Evolutionary conservation across 176 grass and related monocot genomes (phyloP).

Genomic region (Calamus simplicifolius): DNA sequence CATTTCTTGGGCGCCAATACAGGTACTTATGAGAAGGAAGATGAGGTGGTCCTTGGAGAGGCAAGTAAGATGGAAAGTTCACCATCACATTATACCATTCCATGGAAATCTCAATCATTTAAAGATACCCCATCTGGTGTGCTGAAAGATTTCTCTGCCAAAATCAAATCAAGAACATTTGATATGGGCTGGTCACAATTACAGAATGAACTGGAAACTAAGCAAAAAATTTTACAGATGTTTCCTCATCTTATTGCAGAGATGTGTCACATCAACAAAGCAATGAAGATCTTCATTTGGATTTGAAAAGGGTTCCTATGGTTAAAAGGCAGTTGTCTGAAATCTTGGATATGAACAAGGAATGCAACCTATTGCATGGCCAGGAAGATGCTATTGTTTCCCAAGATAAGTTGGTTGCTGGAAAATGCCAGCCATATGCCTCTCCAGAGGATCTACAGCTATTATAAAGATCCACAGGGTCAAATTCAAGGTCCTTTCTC

Average conservation of each 20-base stretch:
- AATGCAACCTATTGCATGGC: slow-evolving; percentile 15
- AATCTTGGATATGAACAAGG: slow-evolving; percentile 31
- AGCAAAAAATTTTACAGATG: neutral
- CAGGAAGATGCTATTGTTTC: slow-evolving; percentile 30
- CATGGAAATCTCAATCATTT: slow-evolving; percentile 47
- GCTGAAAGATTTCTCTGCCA: slow-evolving; percentile 2
- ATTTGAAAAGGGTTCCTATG: slow-evolving; percentile 21
- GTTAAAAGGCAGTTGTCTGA: slow-evolving; percentile 34
- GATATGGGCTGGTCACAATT: slow-evolving; percentile 5
- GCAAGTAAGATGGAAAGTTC: slow-evolving; percentile 22
- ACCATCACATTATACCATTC: slow-evolving; percentile 41
- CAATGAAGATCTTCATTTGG: neutral
- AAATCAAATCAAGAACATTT: neutral
- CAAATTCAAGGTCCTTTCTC: slow-evolving; percentile 90
- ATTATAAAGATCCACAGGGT: slow-evolving; percentile 88
- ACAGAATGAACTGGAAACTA: slow-evolving; percentile 1
- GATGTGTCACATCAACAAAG: slow-evolving; percentile 4
- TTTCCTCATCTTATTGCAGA: slow-evolving; percentile 8
- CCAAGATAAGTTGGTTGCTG: neutral
- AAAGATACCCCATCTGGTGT: slow-evolving; percentile 29
- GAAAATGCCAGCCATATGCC: slow-evolving; percentile 33
- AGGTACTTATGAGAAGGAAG: slow-evolving; percentile 6
- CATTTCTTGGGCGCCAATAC: slow-evolving; percentile 2
- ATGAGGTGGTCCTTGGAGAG: slow-evolving; percentile 34
- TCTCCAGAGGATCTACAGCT: slow-evolving; percentile 82